Base-by-base conservation (phyloP, 1,139 yeast species). In the Casaregolazyma suthepensis region DNA sequence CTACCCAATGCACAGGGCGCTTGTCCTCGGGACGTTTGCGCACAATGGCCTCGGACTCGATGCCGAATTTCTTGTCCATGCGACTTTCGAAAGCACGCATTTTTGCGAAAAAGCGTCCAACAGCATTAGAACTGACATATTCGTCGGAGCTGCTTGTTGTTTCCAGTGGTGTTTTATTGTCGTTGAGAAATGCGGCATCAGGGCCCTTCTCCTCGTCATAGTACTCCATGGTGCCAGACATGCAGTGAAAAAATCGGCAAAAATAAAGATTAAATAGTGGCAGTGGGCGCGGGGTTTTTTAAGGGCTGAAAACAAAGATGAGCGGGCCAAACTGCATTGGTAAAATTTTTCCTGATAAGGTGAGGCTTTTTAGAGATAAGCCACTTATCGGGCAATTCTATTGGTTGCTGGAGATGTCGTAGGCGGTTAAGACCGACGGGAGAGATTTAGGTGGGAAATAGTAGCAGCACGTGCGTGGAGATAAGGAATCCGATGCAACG, bases 21-120 rank as follows among this genome's bases (percentile, higher is more conserved):
- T 46, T 45, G 35, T 50, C 52, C 38, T 50, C 52, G 35, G 52
- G 52, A 10, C 50, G 52, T 35, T 50, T 50, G 10, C 52, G 43
- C 5, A 29, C 45, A 26, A 50, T 50, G n/a, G 52, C 52, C 44
- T 50, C 50, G 15, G 52, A 50, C 35, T 50, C 52, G 5, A 50
- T 19, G 43, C 51, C 50, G 17, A 50, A 23, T 20, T 29, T 44
- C 44, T 22, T 26, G 49, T 50, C 52, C 50, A 50, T 20, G 9
- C 31, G 17, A 2, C 43, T 35, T 43, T 50, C 52, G 7, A 50
- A 44, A 6, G 20, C 22, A n/a, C 52, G 52, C n/a, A 37, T 19
- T 13, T 42, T 47, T 31, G 35, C 50, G 9, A 37, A 23, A 10
- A 47, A 15, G 4, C 38, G 31, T 7, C 31, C 31, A 2, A 26